A percentile compares a stretch with the other conserved stretches of the same genome.
Evolutionary conservation across 768 basidiomycete species (phyloP).

Genomic region (Calocybe cyanea): DNA sequence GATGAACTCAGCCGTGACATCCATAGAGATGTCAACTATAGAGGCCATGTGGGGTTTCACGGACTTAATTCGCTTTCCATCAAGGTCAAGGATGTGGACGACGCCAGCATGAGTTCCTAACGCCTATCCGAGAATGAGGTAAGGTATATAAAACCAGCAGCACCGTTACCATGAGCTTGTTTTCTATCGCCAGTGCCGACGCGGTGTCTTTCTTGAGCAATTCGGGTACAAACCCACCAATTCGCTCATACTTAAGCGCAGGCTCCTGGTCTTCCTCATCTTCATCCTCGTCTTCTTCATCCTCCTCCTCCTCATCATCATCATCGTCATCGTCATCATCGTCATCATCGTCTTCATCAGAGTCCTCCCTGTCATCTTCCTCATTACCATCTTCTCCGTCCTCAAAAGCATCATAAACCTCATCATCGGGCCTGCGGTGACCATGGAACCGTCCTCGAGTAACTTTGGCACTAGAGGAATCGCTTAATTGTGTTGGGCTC

Average conservation of each 20-base stretch:
- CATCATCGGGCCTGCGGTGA: too few relatives aligned
- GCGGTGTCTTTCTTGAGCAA: constrained; percentile 87
- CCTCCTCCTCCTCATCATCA: constrained; percentile 41
- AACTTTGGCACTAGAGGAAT: too few relatives aligned
- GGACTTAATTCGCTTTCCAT: constrained; percentile 81
- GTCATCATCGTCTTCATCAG: constrained; percentile 22
- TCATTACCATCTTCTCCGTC: too few relatives aligned
- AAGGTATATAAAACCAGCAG: background rate
- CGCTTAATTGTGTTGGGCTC: too few relatives aligned
- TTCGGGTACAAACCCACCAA: constrained; percentile 68
- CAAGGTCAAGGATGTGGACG: constrained; percentile 77
- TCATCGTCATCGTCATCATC: constrained; percentile 23
- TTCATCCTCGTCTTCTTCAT: constrained; percentile 51
- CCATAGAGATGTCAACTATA: constrained; percentile 80
- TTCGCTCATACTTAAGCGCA: constrained; percentile 84
- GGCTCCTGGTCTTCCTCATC: constrained; percentile 89
- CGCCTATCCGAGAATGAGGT: constrained; percentile 46
- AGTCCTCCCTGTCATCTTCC: constrained; percentile 5
- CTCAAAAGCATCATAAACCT: too few relatives aligned
- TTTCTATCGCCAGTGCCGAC: constrained; percentile 74
- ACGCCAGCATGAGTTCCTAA: constrained; percentile 93
- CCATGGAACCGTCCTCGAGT: too few relatives aligned
- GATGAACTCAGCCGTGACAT: constrained; percentile 82
- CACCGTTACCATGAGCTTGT: constrained; percentile 59
- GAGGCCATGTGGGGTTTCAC: constrained; percentile 90